These are phyloP conservation scores for Hyaloperonospora arabidopsidis DNA, from an alignment of 352 stramenopile species.

Conservation along the genomic window DNA sequence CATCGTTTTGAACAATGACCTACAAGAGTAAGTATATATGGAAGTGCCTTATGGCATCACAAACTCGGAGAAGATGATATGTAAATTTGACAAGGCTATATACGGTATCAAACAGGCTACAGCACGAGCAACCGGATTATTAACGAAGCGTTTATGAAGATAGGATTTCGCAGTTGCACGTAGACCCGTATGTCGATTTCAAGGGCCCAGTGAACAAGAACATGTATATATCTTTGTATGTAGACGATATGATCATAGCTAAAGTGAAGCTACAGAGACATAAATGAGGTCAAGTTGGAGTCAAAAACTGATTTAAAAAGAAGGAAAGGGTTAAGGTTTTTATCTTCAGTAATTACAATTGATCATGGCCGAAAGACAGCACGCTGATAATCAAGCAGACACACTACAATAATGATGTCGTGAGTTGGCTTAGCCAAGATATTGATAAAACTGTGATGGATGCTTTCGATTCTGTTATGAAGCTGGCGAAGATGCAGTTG, in stretches of 20 bases:
- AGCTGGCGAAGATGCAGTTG: slow-evolving; percentile 1
- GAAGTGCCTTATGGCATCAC: slow-evolving; percentile 1
- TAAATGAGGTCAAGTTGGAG: background rate
- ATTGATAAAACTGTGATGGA: background rate
- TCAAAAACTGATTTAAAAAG: background rate
- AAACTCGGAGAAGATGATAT: slow-evolving; percentile 2
- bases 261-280: background rate
- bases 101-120: slow-evolving; percentile 21
- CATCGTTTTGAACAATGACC: slow-evolving; percentile 8
- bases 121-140: slow-evolving; percentile 1
- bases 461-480: background rate
- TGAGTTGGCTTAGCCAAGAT: background rate
- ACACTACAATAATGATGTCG: slow-evolving; percentile 2
- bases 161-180: background rate
- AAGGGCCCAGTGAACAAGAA: background rate
- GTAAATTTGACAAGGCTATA: slow-evolving; percentile 11
- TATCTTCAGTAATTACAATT: background rate
- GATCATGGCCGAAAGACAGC: background rate
- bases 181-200: background rate
- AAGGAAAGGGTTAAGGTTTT: background rate
- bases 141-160: background rate
- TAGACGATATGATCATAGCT: background rate
- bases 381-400: slow-evolving; percentile 3
- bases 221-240: background rate
- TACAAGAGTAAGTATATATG: slow-evolving; percentile 6